These are phyloP conservation scores for Teratosphaeria viscida DNA, from an alignment of 2,329 filamentous ascomycete species.

Conservation along the genomic window DNA sequence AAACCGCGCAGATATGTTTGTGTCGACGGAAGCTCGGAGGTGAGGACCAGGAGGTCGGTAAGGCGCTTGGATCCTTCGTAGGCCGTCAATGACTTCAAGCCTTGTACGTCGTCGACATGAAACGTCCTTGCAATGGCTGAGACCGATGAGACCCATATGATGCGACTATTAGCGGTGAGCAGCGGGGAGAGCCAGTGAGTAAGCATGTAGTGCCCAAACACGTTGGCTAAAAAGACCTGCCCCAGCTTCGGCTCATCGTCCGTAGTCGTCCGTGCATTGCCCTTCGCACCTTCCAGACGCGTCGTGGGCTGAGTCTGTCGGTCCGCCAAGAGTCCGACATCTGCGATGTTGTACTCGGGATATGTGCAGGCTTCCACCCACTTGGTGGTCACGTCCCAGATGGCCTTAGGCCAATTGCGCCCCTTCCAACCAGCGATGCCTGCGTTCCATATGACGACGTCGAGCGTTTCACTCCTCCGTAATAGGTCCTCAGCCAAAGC, in stretches of 20 bases:
- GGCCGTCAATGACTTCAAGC: conserved; percentile 48
- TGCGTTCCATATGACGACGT: conserved; percentile 75
- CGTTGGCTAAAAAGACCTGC: conserved; percentile 78
- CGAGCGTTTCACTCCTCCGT: conserved; percentile 57
- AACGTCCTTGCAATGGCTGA: conserved; percentile 55
- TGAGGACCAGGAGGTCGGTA: conserved; percentile 73
- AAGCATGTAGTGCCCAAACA: conserved; percentile 92
- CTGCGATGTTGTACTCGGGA: conserved; percentile 64
- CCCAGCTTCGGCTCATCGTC: conserved; percentile 53
- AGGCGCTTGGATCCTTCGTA: conserved; percentile 86
- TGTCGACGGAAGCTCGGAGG: conserved; percentile 55
- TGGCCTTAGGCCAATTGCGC: conserved; percentile 56
- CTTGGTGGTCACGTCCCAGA: conserved; percentile 50
- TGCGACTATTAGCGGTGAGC: conserved; percentile 48
- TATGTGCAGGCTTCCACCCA: conserved; percentile 60
- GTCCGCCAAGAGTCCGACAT: conserved; percentile 44
- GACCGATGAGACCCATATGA: conserved; percentile 81
- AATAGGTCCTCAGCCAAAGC: conserved; percentile 42
- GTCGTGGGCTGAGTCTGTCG: conserved; percentile 35
- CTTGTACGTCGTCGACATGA: conserved; percentile 64
- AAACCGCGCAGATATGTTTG: conserved; percentile 48
- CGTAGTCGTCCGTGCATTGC: neutral
- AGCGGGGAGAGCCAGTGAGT: conserved; percentile 69
- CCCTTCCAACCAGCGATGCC: conserved; percentile 80
- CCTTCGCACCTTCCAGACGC: neutral